Percentiles rank a stretch among this genome's conserved stretches.
phyloP scores from a whole-genome alignment of 768 basidiomycete genomes.

The Cantharellus anzutake region DNA sequence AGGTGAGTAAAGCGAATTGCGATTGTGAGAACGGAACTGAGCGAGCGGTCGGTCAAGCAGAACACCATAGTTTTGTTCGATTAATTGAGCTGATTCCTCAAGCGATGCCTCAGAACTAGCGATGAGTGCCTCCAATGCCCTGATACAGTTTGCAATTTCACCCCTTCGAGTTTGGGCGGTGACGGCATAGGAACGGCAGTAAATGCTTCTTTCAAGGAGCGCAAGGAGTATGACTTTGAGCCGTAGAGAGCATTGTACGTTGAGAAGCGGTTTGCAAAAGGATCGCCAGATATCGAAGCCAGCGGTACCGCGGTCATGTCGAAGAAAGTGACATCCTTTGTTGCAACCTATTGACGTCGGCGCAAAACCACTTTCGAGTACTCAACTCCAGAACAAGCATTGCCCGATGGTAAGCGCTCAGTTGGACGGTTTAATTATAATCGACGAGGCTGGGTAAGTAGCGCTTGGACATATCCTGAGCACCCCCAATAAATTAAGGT shows the following conservation, averaged over 20 bases:
- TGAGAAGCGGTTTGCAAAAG: background rate
- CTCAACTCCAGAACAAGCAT: background rate
- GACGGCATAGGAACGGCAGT: too few species aligned
- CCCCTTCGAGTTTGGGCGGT: too few species aligned
- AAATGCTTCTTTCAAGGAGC: too few species aligned
- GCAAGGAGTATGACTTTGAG: too few species aligned
- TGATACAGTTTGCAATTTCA: too few species aligned
- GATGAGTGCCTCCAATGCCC: too few species aligned
- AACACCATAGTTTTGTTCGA: too few species aligned
- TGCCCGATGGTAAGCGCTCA: slow-evolving; percentile 13
- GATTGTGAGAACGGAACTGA: too few species aligned
- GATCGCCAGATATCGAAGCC: background rate
- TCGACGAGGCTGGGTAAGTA: slow-evolving; percentile 54
- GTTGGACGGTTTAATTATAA: slow-evolving; percentile 65
- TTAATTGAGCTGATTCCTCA: too few species aligned
- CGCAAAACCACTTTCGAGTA: background rate
- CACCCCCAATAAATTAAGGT: background rate
- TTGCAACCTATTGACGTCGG: background rate
- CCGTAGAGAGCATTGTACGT: background rate
- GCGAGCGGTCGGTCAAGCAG: too few species aligned
- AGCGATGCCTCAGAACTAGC: too few species aligned
- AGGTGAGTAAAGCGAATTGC: too few species aligned
- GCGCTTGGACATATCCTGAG: background rate
- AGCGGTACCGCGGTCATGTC: background rate
- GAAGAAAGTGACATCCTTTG: background rate